Conservation (phyloP, 2,329 filamentous ascomycete genomes). For the Paraconiothyrium brasiliense region DNA sequence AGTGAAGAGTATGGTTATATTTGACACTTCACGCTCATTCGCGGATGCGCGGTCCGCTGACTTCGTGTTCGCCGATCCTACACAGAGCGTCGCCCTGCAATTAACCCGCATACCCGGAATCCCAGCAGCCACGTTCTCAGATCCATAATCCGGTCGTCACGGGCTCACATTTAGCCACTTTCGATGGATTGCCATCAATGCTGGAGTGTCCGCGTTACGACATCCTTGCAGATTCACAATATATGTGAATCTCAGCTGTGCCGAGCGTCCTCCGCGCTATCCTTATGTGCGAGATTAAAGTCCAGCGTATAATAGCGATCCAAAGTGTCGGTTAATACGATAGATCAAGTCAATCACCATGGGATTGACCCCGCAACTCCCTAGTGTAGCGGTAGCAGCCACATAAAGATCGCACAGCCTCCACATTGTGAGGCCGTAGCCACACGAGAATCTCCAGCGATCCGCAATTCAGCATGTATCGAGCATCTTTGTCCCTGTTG, state of each 20-base stretch:
- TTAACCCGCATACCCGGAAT: constrained; percentile 16
- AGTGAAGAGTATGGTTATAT: not conserved
- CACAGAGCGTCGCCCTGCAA: constrained; percentile 10
- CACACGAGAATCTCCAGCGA: not conserved
- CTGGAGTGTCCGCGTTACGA: not conserved
- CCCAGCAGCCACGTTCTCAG: constrained; percentile 13
- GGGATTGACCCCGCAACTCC: constrained; percentile 10
- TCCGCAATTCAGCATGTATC: constrained; percentile 3
- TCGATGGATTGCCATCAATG: not conserved
- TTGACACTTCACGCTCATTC: constrained; percentile 1
- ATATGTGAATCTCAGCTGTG: constrained; percentile 11
- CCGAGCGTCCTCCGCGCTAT: constrained; percentile 1
- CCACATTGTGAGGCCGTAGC: not conserved
- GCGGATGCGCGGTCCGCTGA: constrained; percentile 13
- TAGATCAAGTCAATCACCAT: constrained; percentile 15
- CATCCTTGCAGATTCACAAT: constrained; percentile 10
- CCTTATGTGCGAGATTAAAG: constrained; percentile 13
- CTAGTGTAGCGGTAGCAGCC: not conserved
- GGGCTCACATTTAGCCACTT: constrained; percentile 9
- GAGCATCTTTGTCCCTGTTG: constrained; percentile 11
- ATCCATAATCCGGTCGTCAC: not conserved
- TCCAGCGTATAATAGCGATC: constrained; percentile 2
- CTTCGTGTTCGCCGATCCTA: not conserved
- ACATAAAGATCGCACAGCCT: constrained; percentile 16
- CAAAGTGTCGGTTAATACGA: constrained; percentile 14